Conservation (phyloP, 1,284 basidiomycete genomes). For the Microbotryum intermedium region DNA sequence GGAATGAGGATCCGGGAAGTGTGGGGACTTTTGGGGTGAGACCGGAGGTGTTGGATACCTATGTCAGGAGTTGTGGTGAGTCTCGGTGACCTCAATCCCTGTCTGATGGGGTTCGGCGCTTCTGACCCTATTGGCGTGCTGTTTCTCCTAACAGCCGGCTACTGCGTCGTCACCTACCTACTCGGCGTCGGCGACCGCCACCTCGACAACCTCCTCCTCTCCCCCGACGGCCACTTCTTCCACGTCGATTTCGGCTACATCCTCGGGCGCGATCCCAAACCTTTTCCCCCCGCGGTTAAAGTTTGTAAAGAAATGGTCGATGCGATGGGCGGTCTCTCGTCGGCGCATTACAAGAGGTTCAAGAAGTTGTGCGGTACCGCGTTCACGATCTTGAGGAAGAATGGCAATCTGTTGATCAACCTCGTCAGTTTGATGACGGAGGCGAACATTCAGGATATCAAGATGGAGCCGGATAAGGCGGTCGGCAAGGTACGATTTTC, state of each 20-base stretch:
- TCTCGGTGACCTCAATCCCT: constrained; percentile 27
- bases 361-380: constrained; percentile 93
- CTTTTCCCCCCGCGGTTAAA: constrained; percentile 95
- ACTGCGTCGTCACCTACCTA: constrained; percentile 94
- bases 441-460: constrained; percentile 96
- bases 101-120: background rate
- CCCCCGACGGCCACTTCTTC: constrained; percentile 70
- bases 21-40: constrained; percentile 88
- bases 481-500: constrained; percentile 45
- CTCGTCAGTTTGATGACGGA: constrained; percentile 95
- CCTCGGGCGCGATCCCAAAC: constrained; percentile 93
- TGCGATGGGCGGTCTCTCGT: constrained; percentile 93
- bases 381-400: constrained; percentile 89
- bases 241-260: constrained; percentile 97
- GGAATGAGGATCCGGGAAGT: constrained; percentile 83
- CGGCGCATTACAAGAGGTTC: constrained; percentile 86
- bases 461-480: constrained; percentile 56
- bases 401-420: constrained; percentile 95
- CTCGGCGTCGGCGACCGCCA: constrained; percentile 97
- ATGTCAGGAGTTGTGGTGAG: constrained; percentile 92
- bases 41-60: constrained; percentile 86
- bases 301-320: constrained; percentile 99
- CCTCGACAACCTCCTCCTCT: constrained; percentile 85
- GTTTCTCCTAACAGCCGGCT: no score
- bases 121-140: background rate